Evolutionary conservation across 225 moss, liverwort and hornwort species (phyloP).

Genomic region (Takakia lepidozioides): DNA sequence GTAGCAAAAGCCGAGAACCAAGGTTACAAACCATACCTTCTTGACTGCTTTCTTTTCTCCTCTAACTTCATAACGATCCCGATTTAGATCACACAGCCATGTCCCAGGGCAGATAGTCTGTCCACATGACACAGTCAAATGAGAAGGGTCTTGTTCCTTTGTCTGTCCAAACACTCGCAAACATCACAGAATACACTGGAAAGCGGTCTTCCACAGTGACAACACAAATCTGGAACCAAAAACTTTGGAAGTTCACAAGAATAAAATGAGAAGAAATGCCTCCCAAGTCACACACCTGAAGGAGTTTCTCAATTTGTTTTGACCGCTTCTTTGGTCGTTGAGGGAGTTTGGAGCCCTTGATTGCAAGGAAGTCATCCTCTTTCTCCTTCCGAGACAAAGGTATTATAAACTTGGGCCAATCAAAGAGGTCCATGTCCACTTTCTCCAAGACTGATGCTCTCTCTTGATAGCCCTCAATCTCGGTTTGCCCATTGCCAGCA

Average conservation of each 20-base stretch:
- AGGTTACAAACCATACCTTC: constrained; percentile 37
- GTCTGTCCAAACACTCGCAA: no score
- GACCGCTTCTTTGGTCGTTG: constrained; percentile 89
- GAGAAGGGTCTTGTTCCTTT: no score
- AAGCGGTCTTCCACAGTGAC: no score
- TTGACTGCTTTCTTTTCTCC: constrained; percentile 85
- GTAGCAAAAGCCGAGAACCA: no score
- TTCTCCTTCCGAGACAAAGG: constrained; percentile 92
- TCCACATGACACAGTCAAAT: not conserved
- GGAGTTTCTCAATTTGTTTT: constrained; percentile 79
- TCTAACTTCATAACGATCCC: constrained; percentile 94
- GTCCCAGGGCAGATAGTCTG: constrained; percentile 90
- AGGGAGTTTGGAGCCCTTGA: constrained; percentile 87
- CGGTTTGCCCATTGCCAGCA: constrained; percentile 36
- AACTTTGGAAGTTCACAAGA: not conserved
- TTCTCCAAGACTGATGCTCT: constrained; percentile 53
- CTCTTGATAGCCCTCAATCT: constrained; percentile 53
- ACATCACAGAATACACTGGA: no score
- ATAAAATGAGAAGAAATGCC: not conserved
- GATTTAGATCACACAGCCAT: constrained; percentile 74
- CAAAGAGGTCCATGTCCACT: constrained; percentile 76
- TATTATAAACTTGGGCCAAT: constrained; percentile 87
- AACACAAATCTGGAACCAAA: no score
- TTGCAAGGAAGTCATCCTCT: constrained; percentile 85
- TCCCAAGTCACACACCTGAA: constrained; percentile 40